A percentile compares a stretch with the other conserved stretches of the same genome.
phyloP scores from a whole-genome alignment of 192 early-diverging fungal species.

The Backusella morwellensis region DNA sequence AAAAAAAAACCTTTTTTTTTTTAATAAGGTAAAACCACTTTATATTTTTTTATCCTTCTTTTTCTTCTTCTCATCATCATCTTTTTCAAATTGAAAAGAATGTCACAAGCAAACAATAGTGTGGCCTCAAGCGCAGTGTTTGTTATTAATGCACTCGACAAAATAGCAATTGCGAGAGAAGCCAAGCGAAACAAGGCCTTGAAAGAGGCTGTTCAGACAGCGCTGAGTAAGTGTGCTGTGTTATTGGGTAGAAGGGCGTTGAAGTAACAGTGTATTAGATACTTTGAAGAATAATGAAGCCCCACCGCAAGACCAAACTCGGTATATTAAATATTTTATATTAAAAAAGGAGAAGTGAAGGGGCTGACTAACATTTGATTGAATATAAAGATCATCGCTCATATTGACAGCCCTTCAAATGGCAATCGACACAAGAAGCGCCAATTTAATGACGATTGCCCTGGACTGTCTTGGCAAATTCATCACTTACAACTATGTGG shows the following conservation, averaged over 20 bases:
- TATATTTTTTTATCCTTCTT: neutral
- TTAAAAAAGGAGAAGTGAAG: neutral
- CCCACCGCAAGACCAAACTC: slow-evolving; percentile 28
- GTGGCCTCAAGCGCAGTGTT: slow-evolving; percentile 48
- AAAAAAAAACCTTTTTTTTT: neutral
- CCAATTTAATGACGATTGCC: slow-evolving; percentile 60
- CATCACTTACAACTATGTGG: slow-evolving; percentile 63
- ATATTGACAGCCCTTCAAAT: slow-evolving; percentile 70
- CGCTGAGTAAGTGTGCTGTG: slow-evolving; percentile 40
- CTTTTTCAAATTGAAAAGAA: neutral
- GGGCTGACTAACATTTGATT: neutral
- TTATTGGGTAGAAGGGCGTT: neutral
- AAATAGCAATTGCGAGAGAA: slow-evolving; percentile 55
- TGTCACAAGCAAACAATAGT: neutral
- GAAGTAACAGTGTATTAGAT: slow-evolving; percentile 14
- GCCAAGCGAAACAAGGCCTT: slow-evolving; percentile 42
- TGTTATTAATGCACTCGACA: slow-evolving; percentile 64
- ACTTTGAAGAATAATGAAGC: slow-evolving; percentile 36
- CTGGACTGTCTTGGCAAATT: slow-evolving; percentile 85
- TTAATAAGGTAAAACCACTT: neutral
- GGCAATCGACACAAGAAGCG: slow-evolving; percentile 67
- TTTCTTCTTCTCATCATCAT: neutral
- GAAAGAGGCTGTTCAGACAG: slow-evolving; percentile 46
- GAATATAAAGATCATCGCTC: slow-evolving; percentile 24
- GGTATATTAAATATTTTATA: slow-evolving; percentile 9